Conservation (phyloP, 163 green algal genomes). For the Scenedesmus sp. region DNA sequence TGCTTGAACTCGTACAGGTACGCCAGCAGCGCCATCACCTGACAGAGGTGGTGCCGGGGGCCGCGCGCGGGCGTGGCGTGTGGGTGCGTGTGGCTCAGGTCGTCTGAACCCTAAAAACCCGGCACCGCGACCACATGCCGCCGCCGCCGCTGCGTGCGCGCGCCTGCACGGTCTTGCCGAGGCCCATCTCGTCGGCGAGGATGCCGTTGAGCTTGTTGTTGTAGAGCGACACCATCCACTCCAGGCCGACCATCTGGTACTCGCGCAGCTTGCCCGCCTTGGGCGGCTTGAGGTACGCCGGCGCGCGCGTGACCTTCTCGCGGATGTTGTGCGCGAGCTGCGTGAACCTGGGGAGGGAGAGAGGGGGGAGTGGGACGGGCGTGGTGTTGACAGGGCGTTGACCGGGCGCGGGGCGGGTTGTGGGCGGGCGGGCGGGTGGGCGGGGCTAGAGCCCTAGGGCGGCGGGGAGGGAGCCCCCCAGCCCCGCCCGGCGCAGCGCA, state of each 20-base stretch:
- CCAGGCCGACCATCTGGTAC: slow-evolving; percentile 92
- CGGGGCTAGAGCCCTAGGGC: too few relatives aligned
- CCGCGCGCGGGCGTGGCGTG: too few relatives aligned
- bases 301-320: slow-evolving; percentile 62
- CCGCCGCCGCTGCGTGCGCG: too few relatives aligned
- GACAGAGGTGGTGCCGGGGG: not conserved
- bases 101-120: too few relatives aligned
- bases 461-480: too few relatives aligned
- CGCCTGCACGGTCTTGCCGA: slow-evolving; percentile 51
- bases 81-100: too few relatives aligned
- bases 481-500: not conserved
- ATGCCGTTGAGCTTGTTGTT: slow-evolving; percentile 99
- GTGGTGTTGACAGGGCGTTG: too few relatives aligned
- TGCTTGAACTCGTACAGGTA: slow-evolving; percentile 99
- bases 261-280: slow-evolving; percentile 81
- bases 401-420: too few relatives aligned
- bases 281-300: slow-evolving; percentile 78
- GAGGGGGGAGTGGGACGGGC: too few relatives aligned
- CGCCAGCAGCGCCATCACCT: slow-evolving; percentile 98
- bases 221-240: slow-evolving; percentile 99
- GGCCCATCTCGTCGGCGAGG: slow-evolving; percentile 95
- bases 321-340: slow-evolving; percentile 84
- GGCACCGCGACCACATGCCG: too few relatives aligned
- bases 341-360: slow-evolving; percentile 67
- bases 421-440: too few relatives aligned